Evolutionary conservation across 2,329 filamentous ascomycete species (phyloP), one percentile per base, ranked within the genome.

Genomic region (Penicillium freii): DNA sequence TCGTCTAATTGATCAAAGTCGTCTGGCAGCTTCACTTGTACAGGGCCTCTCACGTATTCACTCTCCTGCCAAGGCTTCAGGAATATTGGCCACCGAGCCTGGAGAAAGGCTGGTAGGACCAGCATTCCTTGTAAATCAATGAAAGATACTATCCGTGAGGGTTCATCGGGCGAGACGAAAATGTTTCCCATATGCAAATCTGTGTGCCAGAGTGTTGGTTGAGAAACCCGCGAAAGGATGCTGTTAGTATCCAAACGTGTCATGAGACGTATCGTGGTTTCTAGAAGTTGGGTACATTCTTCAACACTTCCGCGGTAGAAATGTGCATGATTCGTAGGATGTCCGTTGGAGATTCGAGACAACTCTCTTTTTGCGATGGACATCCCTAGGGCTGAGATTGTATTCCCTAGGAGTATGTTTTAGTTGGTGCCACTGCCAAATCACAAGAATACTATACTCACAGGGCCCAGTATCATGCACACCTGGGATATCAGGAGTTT

Each of bases 11-110:
- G 23, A 13, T 29, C n/a, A 10, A 46, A 21, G 43, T 46, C 5
- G 5, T 31, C 27, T 1, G 25, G 25, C 6, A 46, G 27, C 27
- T 97, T 42, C 21, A 15, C 6, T 9, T 42, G 21, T 42, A 42
- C 9, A 25, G 7, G 21, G 3, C 21, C 39, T 42, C 7, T 25
- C 39, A 25, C 39, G 11, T 42, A 42, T 42, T 42, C 13, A 25
- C 11, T 25, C 39, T 42, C 39, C 39, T 42, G 5, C 2, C 11
- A 15, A 25, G 39, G 39, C 1, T 25, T 42, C 3, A 42, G 7
- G 39, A 42, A 42, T 8, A 42, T 4, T 42, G 39, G 39, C 39
- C 39, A 42, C 21, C 39, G 21, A 15, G 21, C 39, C 15, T 42
- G 39, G 39, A 42, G 39, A 7, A 42, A 42, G 3, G 39, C 13